Base-by-base conservation (phyloP, 2,329 filamentous ascomycete species). In the Talaromyces sp. region DNA sequence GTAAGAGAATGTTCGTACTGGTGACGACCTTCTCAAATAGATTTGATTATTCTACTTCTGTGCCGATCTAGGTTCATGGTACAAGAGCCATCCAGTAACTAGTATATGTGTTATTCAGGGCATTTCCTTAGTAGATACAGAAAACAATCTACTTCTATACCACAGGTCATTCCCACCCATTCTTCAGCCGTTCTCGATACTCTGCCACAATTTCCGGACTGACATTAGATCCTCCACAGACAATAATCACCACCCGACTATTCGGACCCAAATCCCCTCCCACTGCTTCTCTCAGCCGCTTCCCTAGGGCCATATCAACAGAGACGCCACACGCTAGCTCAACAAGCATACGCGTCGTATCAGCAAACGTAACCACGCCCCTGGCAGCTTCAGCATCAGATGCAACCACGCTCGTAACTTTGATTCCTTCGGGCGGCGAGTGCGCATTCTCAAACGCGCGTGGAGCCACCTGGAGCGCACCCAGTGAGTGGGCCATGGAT, bases 271-370 rank as follows among this genome's bases (percentile, higher is more conserved):
- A 60, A 33, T 68, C 68, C n/a, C 68, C 65, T 18, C 68, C 65
- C 14, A 74, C 60, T 4, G 63, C 63, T 36, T 72, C 65, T 60
- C 64, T 70, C 56, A 75, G 60, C 54, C 60, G 61, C 27, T 60
- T 57, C 23, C 64, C 65, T n/a, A 68, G 36, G 7, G 66, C 73
- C 63, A 71, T 64, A 56, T 75, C 89, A 18, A 96, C 76, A 56
- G 87, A 89, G 4, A 93, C 92, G 0, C 92, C 92, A 73, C 92
- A 96, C 0, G 91, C 86, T 34, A 88, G 79, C 78, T 97, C 93
- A 5, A 96, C 90, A 65, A 96, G 78, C 65, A 93, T 78, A 36
- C 88, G 80, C 67, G 90, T 87, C 65, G 96, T 91, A 68, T 96
- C 89, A 7, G 91, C 87, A 66, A 96, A 87, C 9, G 84, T 80